Conservation (phyloP, 2,329 filamentous ascomycete species). For the Monilinia laxa region DNA sequence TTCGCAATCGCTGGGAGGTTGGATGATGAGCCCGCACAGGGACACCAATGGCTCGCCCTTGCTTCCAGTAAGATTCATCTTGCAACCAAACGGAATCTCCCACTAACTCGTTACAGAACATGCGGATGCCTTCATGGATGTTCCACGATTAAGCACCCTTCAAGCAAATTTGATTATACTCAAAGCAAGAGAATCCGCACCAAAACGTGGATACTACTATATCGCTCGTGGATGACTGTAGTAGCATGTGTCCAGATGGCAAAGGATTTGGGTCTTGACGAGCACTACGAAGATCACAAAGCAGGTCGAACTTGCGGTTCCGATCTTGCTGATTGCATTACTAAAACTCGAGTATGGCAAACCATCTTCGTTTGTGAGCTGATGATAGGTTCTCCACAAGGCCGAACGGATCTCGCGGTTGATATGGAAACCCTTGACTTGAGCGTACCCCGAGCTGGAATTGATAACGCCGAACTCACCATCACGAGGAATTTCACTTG, state of each 20-base stretch:
- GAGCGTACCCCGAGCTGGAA: conserved; percentile 61
- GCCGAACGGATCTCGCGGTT: conserved; percentile 76
- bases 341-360: conserved; percentile 89
- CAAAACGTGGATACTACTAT: conserved; percentile 93
- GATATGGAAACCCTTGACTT: conserved; percentile 75
- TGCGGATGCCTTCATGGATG: conserved; percentile 89
- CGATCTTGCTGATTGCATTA: conserved; percentile 70
- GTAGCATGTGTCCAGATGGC: conserved; percentile 92
- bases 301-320: conserved; percentile 69
- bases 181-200: conserved; percentile 88
- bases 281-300: conserved; percentile 78
- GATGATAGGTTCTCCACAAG: conserved; percentile 93
- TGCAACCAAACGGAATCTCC: neutral
- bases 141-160: conserved; percentile 84
- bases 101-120: conserved; percentile 60
- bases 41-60: conserved; percentile 89
- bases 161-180: conserved; percentile 85
- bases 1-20: conserved; percentile 86
- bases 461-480: conserved; percentile 73
- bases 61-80: conserved; percentile 64
- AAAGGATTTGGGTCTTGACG: conserved; percentile 84
- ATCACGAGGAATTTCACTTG: conserved; percentile 83
- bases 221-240: conserved; percentile 94
- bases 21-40: conserved; percentile 78
- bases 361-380: conserved; percentile 80